Evolutionary conservation across 2,329 filamentous ascomycete genomes (phyloP), one percentile per base, ranked within the genome.

Genomic region (Camillea tinctor): DNA sequence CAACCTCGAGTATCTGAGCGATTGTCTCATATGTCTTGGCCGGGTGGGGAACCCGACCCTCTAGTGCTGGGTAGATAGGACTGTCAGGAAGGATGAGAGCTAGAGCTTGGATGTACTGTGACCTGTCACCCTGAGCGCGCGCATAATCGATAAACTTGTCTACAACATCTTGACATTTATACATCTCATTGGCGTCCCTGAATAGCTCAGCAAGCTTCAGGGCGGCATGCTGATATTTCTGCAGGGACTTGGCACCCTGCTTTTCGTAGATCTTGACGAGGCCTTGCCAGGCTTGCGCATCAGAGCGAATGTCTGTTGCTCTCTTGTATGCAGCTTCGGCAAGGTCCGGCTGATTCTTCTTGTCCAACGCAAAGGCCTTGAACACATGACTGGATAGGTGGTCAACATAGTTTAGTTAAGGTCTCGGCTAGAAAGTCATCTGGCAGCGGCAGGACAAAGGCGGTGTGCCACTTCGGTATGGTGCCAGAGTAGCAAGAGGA

Each of bases 271-370:
- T 76, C 70, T 88, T 91, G 74, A 95, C 84, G 52, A 99, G 80
- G 1, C 95, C 95, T 73, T 97, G 91, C 92, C 92, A 98, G 66
- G 91, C 91, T 69, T 94, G 90, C n/a, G 86, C 80, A 67, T 97
- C 93, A 0, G 88, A 85, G 65, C 92, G 93, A 62, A 92, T 79
- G 20, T 81, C 80, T 5, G 90, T 85, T 1, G 94, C 95, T 30
- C 84, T 81, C 49, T 83, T 80, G 74, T 98, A 98, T 1, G 88
- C 86, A 36, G 82, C 84, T 68, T 95, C 93, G 0, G 95, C 88
- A 49, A 92, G 89, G 6, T 90, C 86, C 7, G 83, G 77, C 62
- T 87, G 84, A 61, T 86, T 85, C 63, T 89, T 84, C 73, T 93
- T 95, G 74, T 96, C 92, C 52, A 89, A 80, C 1, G 91, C 90